Conservation (phyloP, 305 asterid species). For the Solanum hybrid region DNA sequence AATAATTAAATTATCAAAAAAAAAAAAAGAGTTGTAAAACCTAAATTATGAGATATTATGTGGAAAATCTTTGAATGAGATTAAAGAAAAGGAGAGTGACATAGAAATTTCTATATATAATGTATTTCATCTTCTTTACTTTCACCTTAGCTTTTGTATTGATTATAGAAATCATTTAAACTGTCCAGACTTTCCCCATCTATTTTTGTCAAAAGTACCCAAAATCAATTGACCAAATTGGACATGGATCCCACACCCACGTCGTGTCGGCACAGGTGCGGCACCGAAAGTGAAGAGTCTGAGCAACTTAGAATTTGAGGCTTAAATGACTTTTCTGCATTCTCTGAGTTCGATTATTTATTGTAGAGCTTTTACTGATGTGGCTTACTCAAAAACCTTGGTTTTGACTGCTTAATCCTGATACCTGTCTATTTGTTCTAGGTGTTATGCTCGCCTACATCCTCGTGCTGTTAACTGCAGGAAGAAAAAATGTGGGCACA, state of each 20-base stretch:
- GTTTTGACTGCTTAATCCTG: not conserved
- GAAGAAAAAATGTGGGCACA: slow-evolving; percentile 47
- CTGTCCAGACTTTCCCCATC: not conserved
- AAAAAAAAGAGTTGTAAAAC: not conserved
- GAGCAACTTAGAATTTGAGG: not conserved
- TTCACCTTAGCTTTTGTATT: not conserved
- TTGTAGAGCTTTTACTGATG: not conserved
- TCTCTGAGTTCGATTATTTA: not conserved
- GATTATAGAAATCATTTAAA: not conserved
- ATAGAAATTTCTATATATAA: not conserved
- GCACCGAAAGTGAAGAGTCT: not conserved
- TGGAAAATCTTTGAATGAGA: not conserved
- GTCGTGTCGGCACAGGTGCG: not conserved
- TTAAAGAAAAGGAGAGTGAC: not conserved
- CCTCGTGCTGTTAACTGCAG: slow-evolving; percentile 48
- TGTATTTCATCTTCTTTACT: too few relatives aligned
- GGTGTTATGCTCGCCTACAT: slow-evolving; percentile 46
- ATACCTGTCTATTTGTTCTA: not conserved
- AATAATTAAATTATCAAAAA: not conserved
- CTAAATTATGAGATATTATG: not conserved
- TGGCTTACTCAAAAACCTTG: not conserved
- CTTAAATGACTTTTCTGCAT: not conserved
- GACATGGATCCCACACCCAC: not conserved
- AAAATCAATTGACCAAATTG: not conserved
- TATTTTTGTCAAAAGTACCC: not conserved